These are phyloP conservation scores for Trametes cingulata DNA, from an alignment of 768 basidiomycete species.

Conservation along the genomic window DNA sequence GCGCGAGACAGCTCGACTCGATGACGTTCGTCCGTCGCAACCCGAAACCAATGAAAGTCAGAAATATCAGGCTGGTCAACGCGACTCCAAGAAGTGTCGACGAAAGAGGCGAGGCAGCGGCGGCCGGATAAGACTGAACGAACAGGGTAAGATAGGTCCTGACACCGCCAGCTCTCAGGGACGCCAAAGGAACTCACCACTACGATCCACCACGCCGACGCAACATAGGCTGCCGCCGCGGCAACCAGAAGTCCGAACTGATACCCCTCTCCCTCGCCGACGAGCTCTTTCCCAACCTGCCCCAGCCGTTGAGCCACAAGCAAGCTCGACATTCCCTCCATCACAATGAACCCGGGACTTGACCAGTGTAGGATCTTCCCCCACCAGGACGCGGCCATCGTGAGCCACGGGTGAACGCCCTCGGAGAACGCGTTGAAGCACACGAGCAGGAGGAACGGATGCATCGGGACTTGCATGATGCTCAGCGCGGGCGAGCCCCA, in stretches of 20 bases:
- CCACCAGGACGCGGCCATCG: constrained; percentile 68
- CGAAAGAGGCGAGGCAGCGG: constrained; percentile 81
- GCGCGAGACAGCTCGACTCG: constrained; percentile 83
- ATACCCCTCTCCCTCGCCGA: constrained; percentile 70
- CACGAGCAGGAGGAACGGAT: constrained; percentile 82
- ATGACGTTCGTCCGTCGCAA: constrained; percentile 89
- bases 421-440: constrained; percentile 84
- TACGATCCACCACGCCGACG: constrained; percentile 86
- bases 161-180: background rate
- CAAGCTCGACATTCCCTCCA: constrained; percentile 84
- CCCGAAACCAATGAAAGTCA: constrained; percentile 89
- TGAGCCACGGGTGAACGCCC: constrained; percentile 56
- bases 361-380: constrained; percentile 67
- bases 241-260: constrained; percentile 78
- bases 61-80: constrained; percentile 84
- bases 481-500: constrained; percentile 73
- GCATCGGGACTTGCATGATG: constrained; percentile 82
- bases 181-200: constrained; percentile 48
- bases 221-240: constrained; percentile 77
- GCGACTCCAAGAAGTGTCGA: constrained; percentile 89
- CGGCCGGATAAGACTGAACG: constrained; percentile 73
- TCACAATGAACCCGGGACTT: constrained; percentile 75
- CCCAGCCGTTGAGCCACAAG: constrained; percentile 82
- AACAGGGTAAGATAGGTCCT: constrained; percentile 12
- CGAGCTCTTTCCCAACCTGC: constrained; percentile 71